A percentile compares a stretch with the other conserved stretches of the same genome.
phyloP scores from a whole-genome alignment of 2,329 filamentous ascomycete genomes.

The Fusarium pseudocircinatum region DNA sequence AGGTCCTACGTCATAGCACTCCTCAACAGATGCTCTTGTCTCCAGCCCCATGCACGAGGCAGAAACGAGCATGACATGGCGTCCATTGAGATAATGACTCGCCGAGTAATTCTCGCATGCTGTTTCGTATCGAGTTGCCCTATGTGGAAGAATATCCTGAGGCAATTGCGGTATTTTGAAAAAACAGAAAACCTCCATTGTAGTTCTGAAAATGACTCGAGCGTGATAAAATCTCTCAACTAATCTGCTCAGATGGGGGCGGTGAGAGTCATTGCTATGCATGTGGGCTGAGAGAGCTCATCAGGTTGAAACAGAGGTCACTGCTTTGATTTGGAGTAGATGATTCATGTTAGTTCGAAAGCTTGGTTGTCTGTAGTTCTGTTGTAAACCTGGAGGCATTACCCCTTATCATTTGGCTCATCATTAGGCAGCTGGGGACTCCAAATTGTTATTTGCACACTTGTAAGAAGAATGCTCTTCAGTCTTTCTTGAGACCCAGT shows the following conservation, averaged over 20 bases:
- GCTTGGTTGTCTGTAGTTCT: neutral
- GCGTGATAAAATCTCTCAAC: neutral
- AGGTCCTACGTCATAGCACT: neutral
- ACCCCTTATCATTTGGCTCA: neutral
- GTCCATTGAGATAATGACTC: neutral
- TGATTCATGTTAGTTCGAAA: neutral
- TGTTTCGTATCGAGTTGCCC: neutral
- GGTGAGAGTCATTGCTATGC: neutral
- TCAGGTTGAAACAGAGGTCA: neutral
- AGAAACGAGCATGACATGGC: neutral
- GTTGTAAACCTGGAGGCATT: neutral
- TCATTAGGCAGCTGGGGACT: neutral
- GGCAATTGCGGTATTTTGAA: neutral
- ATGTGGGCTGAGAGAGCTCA: neutral
- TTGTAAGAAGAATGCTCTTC: neutral
- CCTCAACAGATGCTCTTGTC: neutral
- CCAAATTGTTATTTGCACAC: neutral
- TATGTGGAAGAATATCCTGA: neutral
- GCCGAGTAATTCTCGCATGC: neutral
- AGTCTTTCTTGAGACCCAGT: neutral
- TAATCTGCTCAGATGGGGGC: neutral
- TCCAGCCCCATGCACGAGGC: neutral
- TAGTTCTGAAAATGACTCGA: neutral
- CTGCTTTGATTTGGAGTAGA: neutral
- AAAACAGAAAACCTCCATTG: neutral